Evolutionary conservation across 2,329 filamentous ascomycete genomes (phyloP), one percentile per base, ranked within the genome.

Genomic region (Dactylellina parvicollis): DNA sequence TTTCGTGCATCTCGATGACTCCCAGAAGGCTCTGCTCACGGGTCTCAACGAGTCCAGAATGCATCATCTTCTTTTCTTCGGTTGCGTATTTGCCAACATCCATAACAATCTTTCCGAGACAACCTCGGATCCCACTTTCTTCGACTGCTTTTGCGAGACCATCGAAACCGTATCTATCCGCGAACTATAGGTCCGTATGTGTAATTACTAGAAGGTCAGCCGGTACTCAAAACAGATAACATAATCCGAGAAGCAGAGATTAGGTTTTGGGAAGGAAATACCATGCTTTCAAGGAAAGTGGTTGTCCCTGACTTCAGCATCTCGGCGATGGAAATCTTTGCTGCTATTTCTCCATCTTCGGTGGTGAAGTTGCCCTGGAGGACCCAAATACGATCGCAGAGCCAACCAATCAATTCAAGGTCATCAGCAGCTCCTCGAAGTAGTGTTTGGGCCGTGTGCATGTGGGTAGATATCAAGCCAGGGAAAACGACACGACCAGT

Each of bases 211-310:
- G 57, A 59, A 72, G 52, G 67, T 72, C 67, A 72, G 67, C 59
- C 26, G 44, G 36, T 26, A 55, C 16, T 30, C 52, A 38, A n/a
- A 3, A 22, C 1, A 7, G 20, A 9, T 10, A 32, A 55, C 16
- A 30, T 8, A 8, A 9, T 24, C 24, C 4, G 24, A 42, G 26
- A 34, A 20, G 18, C 7, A 32, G 34, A 26, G 8, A 47, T 1
- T 18, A 24, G 40, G 10, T 52, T 72, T 72, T 72, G 67, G 59
- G 67, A 72, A 72, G 67, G 67, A 64, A 65, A 72, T 61, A 84
- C 80, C 83, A 85, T 84, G 42, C 83, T 84, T 76, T 85, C 84
- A 4, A 85, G 78, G 72, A 86, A 85, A 74, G 82, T 84, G 1
- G 83, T 85, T 2, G 84, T 85, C 0, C 83, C 84, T 2, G 80